phyloP scores from a whole-genome alignment of 2,329 filamentous ascomycete genomes.

The Hypoxylon sp. region DNA sequence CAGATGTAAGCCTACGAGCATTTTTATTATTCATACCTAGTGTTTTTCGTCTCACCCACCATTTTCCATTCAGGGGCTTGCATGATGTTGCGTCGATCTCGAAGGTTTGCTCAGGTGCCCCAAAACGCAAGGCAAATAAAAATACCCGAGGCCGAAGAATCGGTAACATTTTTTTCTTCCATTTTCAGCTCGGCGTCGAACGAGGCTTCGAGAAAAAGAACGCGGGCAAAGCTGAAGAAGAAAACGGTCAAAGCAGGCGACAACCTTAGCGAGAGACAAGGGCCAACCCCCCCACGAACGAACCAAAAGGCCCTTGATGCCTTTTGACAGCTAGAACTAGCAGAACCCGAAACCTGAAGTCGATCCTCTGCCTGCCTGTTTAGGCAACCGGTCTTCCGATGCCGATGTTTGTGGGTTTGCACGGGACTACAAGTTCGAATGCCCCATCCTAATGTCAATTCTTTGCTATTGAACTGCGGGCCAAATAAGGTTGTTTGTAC shows the following conservation, averaged over 20 bases:
- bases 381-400: slow-evolving; percentile 22
- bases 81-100: slow-evolving; percentile 6
- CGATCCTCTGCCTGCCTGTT: slow-evolving; percentile 20
- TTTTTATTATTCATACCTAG: slow-evolving; percentile 7
- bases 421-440: slow-evolving; percentile 11
- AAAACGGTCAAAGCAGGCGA: slow-evolving; percentile 4
- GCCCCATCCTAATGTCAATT: not conserved
- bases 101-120: slow-evolving; percentile 3
- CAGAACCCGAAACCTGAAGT: slow-evolving; percentile 12
- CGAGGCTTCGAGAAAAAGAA: slow-evolving; percentile 29
- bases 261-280: slow-evolving; percentile 24
- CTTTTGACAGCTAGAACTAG: not conserved
- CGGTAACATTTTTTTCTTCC: slow-evolving; percentile 18
- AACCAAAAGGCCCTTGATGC: not conserved
- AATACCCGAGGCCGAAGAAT: slow-evolving; percentile 33
- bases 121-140: slow-evolving; percentile 23
- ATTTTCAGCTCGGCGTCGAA: slow-evolving; percentile 37
- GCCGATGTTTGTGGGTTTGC: slow-evolving; percentile 32
- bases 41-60: slow-evolving; percentile 17
- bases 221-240: slow-evolving; percentile 29
- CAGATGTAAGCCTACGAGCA: slow-evolving; percentile 25
- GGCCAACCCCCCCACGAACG: slow-evolving; percentile 19
- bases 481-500: slow-evolving; percentile 30
- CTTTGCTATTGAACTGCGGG: slow-evolving; percentile 13
- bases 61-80: slow-evolving; percentile 7